Percentiles rank a stretch among this genome's conserved stretches.
phyloP scores from a whole-genome alignment of 23 red algal genomes.

The Cyanidioschyzon merolae region DNA sequence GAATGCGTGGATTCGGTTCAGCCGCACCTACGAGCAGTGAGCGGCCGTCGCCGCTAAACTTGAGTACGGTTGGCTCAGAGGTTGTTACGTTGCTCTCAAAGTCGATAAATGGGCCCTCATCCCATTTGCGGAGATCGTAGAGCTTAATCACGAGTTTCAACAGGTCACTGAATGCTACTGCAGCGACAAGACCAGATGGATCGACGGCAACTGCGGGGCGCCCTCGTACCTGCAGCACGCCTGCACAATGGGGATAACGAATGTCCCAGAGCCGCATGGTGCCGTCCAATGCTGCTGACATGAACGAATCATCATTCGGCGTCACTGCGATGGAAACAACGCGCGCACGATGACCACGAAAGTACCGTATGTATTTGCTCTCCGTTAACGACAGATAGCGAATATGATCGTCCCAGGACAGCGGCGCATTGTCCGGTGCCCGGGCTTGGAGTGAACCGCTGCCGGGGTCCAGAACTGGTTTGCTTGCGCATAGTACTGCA shows the following conservation, averaged over 20 bases:
- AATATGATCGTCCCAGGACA: slow-evolving; percentile 37
- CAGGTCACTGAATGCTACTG: slow-evolving; percentile 57
- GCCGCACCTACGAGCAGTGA: slow-evolving; percentile 59
- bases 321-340: slow-evolving; percentile 52
- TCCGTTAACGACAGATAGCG: slow-evolving; percentile 46
- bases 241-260: slow-evolving; percentile 33
- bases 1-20: slow-evolving; percentile 41
- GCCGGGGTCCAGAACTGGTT: slow-evolving; percentile 32
- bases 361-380: slow-evolving; percentile 54
- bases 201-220: slow-evolving; percentile 65
- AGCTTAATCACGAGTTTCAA: slow-evolving; percentile 53
- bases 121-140: slow-evolving; percentile 68
- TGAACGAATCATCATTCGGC: slow-evolving; percentile 47
- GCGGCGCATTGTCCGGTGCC: not conserved
- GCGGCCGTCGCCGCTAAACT: slow-evolving; percentile 71
- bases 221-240: slow-evolving; percentile 34
- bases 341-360: slow-evolving; percentile 38
- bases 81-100: slow-evolving; percentile 44
- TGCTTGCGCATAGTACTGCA: slow-evolving; percentile 25
- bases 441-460: not conserved
- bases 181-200: slow-evolving; percentile 74
- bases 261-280: slow-evolving; percentile 72
- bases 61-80: slow-evolving; percentile 46
- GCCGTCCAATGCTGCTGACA: slow-evolving; percentile 58
- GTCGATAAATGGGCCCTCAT: slow-evolving; percentile 71